Evolutionary conservation across 2,329 filamentous ascomycete genomes (phyloP).

Genomic region (Pyrenochaeta sp.): DNA sequence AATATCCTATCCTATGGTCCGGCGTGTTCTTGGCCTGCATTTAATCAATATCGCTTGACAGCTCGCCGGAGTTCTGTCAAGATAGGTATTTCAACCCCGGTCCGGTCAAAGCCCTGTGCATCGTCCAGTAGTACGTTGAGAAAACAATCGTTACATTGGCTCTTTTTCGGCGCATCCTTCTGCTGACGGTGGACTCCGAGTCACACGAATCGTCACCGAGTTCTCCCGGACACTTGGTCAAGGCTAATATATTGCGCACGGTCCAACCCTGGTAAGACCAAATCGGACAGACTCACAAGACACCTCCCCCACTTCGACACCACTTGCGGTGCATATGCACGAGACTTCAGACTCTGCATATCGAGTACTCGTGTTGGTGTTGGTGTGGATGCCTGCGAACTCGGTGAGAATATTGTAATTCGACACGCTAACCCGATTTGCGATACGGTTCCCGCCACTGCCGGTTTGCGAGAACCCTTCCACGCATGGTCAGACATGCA

Average conservation of each 20-base stretch:
- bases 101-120: constrained; percentile 25
- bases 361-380: neutral
- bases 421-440: neutral
- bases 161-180: constrained; percentile 17
- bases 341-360: neutral
- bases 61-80: constrained; percentile 15
- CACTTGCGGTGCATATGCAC: neutral
- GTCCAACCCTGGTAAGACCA: constrained; percentile 10
- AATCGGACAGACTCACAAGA: constrained; percentile 1
- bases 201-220: constrained; percentile 15
- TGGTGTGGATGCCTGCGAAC: neutral
- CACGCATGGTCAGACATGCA: neutral
- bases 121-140: constrained; percentile 17
- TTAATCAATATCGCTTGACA: constrained; percentile 3
- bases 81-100: constrained; percentile 23
- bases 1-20: constrained; percentile 28
- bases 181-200: constrained; percentile 9
- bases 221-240: constrained; percentile 19
- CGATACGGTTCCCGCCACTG: neutral
- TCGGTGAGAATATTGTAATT: neutral
- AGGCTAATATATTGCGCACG: constrained; percentile 38
- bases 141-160: constrained; percentile 14
- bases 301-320: constrained; percentile 16
- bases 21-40: constrained; percentile 30
- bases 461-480: neutral